These are phyloP conservation scores for Epithemia pelagica DNA, from an alignment of 108 stramenopile species.

Conservation along the genomic window DNA sequence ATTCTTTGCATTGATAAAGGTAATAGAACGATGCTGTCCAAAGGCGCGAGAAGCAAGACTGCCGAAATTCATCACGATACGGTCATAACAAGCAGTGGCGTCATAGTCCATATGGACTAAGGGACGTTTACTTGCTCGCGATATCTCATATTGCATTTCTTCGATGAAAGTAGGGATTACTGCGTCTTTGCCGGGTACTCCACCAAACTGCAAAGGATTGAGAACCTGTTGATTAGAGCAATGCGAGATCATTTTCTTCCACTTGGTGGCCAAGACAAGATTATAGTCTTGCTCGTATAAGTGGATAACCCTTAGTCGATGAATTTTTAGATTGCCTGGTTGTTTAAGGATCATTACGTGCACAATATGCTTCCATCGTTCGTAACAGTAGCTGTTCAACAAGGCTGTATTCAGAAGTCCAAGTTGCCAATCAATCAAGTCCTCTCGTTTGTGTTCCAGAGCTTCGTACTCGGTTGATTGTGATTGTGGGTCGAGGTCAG, in stretches of 20 bases:
- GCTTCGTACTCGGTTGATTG: no score
- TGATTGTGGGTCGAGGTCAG: no score
- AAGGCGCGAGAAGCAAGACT: background rate
- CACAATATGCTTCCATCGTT: background rate
- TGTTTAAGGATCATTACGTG: background rate
- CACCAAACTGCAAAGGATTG: background rate
- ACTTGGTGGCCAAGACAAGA: no score
- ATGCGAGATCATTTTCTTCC: background rate
- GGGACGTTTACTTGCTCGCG: no score
- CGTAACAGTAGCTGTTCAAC: no score
- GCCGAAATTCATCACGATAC: background rate
- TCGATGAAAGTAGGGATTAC: no score
- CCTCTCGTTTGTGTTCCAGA: no score
- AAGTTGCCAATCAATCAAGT: no score
- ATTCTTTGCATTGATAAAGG: no score
- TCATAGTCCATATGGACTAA: background rate
- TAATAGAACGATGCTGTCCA: background rate
- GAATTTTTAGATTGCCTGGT: background rate
- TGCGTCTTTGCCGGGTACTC: background rate
- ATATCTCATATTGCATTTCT: no score
- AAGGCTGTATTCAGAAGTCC: no score
- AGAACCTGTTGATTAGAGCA: background rate
- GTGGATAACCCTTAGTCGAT: background rate
- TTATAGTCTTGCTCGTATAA: background rate
- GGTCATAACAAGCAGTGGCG: constrained; percentile 6